These are phyloP conservation scores for Lactarius vividus DNA, from an alignment of 768 basidiomycete genomes.

Conservation along the genomic window DNA sequence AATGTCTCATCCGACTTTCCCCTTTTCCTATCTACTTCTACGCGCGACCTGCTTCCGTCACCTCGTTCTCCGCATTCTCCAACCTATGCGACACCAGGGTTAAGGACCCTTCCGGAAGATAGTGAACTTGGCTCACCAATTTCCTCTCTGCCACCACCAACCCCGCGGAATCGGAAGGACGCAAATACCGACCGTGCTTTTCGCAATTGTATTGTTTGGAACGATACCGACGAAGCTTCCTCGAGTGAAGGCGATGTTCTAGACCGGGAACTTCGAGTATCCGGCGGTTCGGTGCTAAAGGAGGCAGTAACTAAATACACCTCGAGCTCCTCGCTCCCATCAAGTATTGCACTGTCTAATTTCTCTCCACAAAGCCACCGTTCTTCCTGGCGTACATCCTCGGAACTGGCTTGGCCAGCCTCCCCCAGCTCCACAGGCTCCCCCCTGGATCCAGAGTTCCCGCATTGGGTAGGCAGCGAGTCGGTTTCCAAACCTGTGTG, in stretches of 20 bases:
- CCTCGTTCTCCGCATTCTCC: conserved; percentile 21
- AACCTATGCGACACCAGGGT: conserved; percentile 24
- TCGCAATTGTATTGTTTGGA: conserved; percentile 32
- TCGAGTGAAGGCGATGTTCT: conserved; percentile 15
- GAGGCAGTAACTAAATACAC: conserved; percentile 2
- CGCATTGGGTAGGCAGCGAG: conserved; percentile 2
- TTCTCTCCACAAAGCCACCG: conserved; percentile 29
- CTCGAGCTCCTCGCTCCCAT: conserved; percentile 28
- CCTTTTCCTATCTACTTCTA: conserved; percentile 23
- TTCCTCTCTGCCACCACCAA: conserved; percentile 16
- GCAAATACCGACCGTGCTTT: conserved; percentile 28
- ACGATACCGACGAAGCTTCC: conserved; percentile 14
- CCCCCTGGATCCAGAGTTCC: conserved; percentile 25
- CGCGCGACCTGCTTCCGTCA: conserved; percentile 21
- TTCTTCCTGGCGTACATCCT: conserved; percentile 32
- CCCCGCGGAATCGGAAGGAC: conserved; percentile 31
- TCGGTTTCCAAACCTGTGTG: background rate
- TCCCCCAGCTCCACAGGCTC: conserved; percentile 22
- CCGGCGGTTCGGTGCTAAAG: conserved; percentile 9
- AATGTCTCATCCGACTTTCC: conserved; percentile 27
- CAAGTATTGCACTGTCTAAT: conserved; percentile 29
- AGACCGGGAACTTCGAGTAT: conserved; percentile 15
- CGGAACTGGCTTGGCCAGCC: conserved; percentile 24
- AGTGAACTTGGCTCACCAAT: conserved; percentile 38
- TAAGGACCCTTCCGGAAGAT: conserved; percentile 55